Conservation (phyloP, 192 early-diverging fungal genomes). For the Backusella macrospora region DNA sequence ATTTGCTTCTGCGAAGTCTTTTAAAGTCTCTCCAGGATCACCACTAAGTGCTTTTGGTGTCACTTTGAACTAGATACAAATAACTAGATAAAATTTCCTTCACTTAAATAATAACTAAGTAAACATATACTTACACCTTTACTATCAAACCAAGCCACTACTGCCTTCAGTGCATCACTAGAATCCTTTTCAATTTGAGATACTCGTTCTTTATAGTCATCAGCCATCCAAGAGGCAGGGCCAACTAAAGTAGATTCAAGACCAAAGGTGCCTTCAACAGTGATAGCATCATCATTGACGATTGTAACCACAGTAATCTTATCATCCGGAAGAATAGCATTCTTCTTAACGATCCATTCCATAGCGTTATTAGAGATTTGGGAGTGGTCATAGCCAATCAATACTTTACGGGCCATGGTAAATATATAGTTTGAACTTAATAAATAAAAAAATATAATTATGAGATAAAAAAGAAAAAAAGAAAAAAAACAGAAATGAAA, state of each 20-base stretch:
- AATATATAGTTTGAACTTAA: background rate
- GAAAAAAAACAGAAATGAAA: background rate
- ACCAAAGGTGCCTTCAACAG: constrained; percentile 25
- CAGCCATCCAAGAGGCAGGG: constrained; percentile 20
- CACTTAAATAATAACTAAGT: background rate
- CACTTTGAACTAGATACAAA: constrained; percentile 8
- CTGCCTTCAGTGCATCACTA: constrained; percentile 18
- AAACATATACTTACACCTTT: constrained; percentile 27
- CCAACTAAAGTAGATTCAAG: constrained; percentile 22
- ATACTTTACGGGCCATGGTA: constrained; percentile 18
- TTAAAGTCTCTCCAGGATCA: constrained; percentile 18
- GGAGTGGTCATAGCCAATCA: constrained; percentile 30
- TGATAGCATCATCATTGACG: constrained; percentile 30
- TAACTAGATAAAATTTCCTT: background rate
- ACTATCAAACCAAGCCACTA: constrained; percentile 15
- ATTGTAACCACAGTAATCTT: constrained; percentile 16
- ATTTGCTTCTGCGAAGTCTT: constrained; percentile 25
- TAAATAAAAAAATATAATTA: constrained; percentile 8
- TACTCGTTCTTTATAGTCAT: constrained; percentile 25
- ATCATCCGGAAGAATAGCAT: constrained; percentile 21
- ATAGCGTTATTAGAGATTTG: constrained; percentile 19
- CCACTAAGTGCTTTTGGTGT: constrained; percentile 22
- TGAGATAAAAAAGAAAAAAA: background rate
- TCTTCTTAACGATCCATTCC: constrained; percentile 24
- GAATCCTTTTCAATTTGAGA: constrained; percentile 28